These are phyloP conservation scores for Colletotrichum sp. DNA, from an alignment of 2,329 filamentous ascomycete species.

Conservation along the genomic window DNA sequence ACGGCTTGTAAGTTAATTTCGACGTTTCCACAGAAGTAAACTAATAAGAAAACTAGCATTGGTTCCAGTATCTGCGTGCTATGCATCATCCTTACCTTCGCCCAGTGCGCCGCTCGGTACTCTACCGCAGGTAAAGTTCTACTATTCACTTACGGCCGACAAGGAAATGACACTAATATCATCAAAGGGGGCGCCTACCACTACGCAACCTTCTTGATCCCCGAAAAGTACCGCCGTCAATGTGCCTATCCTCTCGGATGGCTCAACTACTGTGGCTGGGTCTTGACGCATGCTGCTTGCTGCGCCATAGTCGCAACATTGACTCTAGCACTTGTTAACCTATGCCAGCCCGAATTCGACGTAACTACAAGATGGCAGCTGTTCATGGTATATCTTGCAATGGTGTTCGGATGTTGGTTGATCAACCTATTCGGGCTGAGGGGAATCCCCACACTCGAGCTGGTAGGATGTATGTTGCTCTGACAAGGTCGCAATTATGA, in stretches of 20 bases:
- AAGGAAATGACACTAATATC: background rate
- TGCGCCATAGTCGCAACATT: background rate
- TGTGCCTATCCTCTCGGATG: background rate
- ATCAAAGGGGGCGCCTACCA: background rate
- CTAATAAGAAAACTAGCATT: background rate
- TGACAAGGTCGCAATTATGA: background rate
- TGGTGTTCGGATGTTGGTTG: background rate
- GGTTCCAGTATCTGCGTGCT: background rate
- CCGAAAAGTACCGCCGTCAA: background rate
- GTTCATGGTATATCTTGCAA: background rate
- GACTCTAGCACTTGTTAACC: background rate
- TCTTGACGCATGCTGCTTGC: background rate
- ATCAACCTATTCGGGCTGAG: background rate
- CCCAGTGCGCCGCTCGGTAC: background rate
- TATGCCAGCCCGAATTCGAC: background rate
- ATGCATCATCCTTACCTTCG: background rate
- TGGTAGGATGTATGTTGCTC: background rate
- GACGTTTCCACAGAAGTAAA: no score
- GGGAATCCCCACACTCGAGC: background rate
- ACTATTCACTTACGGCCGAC: rapidly evolving
- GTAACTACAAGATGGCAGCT: background rate
- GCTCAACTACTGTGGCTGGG: background rate
- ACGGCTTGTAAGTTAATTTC: background rate
- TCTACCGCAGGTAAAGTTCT: background rate
- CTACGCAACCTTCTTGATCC: background rate